These are phyloP conservation scores for Stropharia rugosoannulata DNA, from an alignment of 768 basidiomycete species.

Conservation along the genomic window DNA sequence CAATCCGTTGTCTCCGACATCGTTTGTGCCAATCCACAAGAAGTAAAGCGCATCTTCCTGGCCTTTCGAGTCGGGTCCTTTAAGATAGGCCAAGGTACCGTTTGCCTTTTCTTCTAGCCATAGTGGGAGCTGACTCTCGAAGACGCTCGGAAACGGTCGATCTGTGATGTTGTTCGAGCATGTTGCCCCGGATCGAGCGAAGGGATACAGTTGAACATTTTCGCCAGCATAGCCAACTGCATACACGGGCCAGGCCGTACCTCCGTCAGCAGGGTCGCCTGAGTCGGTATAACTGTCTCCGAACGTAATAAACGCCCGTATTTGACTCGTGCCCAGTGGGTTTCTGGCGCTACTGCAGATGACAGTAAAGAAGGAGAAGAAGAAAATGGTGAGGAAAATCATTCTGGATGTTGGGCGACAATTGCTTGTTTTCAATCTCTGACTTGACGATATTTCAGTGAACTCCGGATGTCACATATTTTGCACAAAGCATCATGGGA, in stretches of 20 bases:
- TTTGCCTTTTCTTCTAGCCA: conserved; percentile 25
- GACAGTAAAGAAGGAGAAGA: background rate
- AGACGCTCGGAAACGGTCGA: conserved; percentile 55
- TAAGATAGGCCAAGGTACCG: conserved; percentile 23
- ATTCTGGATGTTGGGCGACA: background rate
- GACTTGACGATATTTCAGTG: background rate
- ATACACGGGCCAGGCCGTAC: conserved; percentile 53
- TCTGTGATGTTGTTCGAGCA: conserved; percentile 62
- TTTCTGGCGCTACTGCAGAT: background rate
- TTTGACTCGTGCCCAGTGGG: conserved; percentile 5
- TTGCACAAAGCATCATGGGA: conserved; percentile 1
- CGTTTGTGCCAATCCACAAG: conserved; percentile 72
- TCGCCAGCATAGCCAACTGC: conserved; percentile 9
- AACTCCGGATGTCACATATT: background rate
- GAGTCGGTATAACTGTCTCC: conserved; percentile 65
- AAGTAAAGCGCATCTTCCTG: conserved; percentile 39
- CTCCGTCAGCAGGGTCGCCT: conserved; percentile 36
- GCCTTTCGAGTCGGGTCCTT: background rate
- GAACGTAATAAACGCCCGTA: conserved; percentile 47
- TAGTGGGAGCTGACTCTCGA: conserved; percentile 53
- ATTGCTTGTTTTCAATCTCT: background rate
- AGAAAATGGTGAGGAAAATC: background rate
- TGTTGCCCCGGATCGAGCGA: conserved; percentile 59
- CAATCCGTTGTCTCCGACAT: conserved; percentile 53
- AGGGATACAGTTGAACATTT: conserved; percentile 34